Evolutionary conservation across 2,329 filamentous ascomycete species (phyloP).

Genomic region (Coniochaeta sp.): DNA sequence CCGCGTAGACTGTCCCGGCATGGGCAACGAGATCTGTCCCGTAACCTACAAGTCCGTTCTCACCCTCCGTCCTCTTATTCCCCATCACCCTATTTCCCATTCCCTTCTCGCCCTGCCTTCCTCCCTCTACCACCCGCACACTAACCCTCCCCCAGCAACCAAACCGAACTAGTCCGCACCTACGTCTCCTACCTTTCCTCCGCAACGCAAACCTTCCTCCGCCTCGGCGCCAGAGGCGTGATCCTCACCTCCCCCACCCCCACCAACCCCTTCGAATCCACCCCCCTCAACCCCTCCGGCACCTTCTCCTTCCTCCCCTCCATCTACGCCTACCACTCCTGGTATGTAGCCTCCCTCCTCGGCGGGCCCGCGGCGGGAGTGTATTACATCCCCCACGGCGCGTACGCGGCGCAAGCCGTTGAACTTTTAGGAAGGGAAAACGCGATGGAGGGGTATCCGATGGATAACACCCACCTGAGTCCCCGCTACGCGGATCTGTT

Average conservation of each 20-base stretch:
- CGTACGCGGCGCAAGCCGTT: constrained; percentile 48
- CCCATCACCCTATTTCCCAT: too few relatives aligned
- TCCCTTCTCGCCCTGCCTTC: background rate
- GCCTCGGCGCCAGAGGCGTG: constrained; percentile 54
- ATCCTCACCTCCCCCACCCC: constrained; percentile 50
- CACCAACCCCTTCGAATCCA: constrained; percentile 50
- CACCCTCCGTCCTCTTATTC: background rate
- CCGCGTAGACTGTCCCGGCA: constrained; percentile 50
- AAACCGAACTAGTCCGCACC: constrained; percentile 48
- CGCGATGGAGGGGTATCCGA: constrained; percentile 48
- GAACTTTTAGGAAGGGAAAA: constrained; percentile 37
- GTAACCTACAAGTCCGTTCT: constrained; percentile 35
- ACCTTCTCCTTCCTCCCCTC: constrained; percentile 37
- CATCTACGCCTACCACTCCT: constrained; percentile 51
- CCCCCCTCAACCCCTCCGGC: too few relatives aligned
- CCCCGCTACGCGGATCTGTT: constrained; percentile 47
- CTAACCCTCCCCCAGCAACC: constrained; percentile 9
- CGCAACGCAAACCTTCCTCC: constrained; percentile 40
- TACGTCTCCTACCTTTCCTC: constrained; percentile 53
- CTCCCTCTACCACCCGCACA: background rate
- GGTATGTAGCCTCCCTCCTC: constrained; percentile 27
- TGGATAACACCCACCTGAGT: constrained; percentile 58
- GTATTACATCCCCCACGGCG: constrained; percentile 54
- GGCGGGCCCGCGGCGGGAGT: constrained; percentile 31
- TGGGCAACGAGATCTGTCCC: constrained; percentile 44